Evolutionary conservation across 2,329 filamentous ascomycete species (phyloP).

Genomic region (Domatiomyces globalis): DNA sequence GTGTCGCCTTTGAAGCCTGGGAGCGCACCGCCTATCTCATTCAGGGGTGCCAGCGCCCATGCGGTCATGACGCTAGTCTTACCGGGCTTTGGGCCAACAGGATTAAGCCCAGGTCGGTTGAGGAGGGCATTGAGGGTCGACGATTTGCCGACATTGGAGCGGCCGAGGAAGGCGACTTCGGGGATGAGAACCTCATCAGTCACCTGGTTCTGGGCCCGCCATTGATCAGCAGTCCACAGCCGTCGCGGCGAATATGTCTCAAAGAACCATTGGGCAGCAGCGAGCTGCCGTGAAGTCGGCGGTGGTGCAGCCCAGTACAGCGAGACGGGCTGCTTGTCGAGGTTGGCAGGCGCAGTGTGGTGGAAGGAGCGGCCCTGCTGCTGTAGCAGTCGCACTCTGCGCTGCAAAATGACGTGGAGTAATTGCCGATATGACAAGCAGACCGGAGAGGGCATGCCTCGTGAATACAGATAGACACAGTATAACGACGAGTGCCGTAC

Average conservation of each 20-base stretch:
- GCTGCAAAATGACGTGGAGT: not conserved
- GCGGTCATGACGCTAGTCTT: conserved; percentile 53
- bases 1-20: conserved; percentile 18
- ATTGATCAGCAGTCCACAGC: conserved; percentile 46
- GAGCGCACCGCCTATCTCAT: conserved; percentile 20
- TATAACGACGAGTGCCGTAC: not conserved
- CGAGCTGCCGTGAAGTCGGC: conserved; percentile 30
- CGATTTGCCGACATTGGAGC: conserved; percentile 58
- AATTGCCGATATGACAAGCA: not conserved
- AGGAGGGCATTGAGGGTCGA: conserved; percentile 52
- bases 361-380: not conserved
- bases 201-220: conserved; percentile 38
- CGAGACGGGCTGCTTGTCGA: conserved; percentile 1
- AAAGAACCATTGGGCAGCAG: conserved; percentile 33
- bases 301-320: conserved; percentile 36
- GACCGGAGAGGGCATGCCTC: not conserved
- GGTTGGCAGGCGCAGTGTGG: not conserved
- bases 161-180: conserved; percentile 53
- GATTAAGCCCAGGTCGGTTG: conserved; percentile 19
- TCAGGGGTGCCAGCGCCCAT: conserved; percentile 44
- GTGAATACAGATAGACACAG: not conserved
- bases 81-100: conserved; percentile 36
- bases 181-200: conserved; percentile 31
- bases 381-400: not conserved
- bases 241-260: conserved; percentile 36